Conservation (phyloP, 2,329 filamentous ascomycete genomes). For the Onygenales sp. region DNA sequence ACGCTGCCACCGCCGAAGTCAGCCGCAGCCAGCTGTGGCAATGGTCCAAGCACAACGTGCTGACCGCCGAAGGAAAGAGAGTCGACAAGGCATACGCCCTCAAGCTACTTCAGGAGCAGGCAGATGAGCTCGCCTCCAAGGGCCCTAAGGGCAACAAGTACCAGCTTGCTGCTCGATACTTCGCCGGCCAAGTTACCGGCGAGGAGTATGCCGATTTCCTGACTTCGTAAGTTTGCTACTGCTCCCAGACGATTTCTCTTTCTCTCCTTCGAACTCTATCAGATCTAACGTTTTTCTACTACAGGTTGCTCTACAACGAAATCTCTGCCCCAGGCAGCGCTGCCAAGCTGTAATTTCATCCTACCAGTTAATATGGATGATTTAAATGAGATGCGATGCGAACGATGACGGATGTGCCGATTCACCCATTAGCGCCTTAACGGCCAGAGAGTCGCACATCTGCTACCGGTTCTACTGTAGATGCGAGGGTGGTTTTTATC, state of each 20-base stretch:
- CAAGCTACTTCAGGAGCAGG: constrained; percentile 75
- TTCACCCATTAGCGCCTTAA: too few species aligned
- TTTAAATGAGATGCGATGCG: too few species aligned
- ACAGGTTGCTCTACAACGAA: constrained; percentile 74
- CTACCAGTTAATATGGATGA: not conserved
- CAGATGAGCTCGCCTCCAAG: constrained; percentile 63
- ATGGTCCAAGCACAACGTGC: constrained; percentile 68
- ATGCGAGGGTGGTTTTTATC: too few species aligned
- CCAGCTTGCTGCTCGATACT: constrained; percentile 84
- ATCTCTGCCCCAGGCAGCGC: constrained; percentile 64
- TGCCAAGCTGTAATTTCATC: constrained; percentile 45
- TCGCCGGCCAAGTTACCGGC: constrained; percentile 83
- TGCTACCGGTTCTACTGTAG: too few species aligned
- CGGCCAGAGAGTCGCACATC: too few species aligned
- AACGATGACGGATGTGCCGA: too few species aligned
- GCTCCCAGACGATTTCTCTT: constrained; percentile 10
- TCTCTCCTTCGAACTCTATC: constrained; percentile 9
- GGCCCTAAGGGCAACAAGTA: constrained; percentile 85
- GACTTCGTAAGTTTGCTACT: constrained; percentile 54
- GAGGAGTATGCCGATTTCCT: constrained; percentile 98
- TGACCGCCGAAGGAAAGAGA: constrained; percentile 78
- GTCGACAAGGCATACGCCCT: constrained; percentile 89
- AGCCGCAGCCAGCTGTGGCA: constrained; percentile 94
- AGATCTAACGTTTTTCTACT: constrained; percentile 11
- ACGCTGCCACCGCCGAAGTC: constrained; percentile 93